These are phyloP conservation scores for Fusarium anthophilum DNA, from an alignment of 2,329 filamentous ascomycete species.

Conservation along the genomic window DNA sequence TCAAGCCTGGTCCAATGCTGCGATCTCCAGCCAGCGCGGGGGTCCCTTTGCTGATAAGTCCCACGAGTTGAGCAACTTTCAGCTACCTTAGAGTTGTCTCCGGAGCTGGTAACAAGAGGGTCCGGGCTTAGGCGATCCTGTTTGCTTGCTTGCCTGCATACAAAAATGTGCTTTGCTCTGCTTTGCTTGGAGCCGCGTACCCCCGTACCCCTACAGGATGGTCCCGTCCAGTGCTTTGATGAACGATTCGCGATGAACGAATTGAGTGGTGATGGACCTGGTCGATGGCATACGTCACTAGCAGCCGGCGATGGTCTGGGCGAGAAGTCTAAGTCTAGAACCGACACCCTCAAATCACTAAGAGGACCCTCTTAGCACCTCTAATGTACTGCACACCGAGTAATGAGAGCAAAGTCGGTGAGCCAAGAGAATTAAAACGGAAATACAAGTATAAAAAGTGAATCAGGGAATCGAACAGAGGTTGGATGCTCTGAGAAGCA, in stretches of 20 bases:
- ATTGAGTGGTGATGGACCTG: constrained; percentile 36
- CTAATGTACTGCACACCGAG: constrained; percentile 17
- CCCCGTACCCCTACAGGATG: not conserved
- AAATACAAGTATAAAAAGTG: constrained; percentile 2
- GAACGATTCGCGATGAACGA: constrained; percentile 26
- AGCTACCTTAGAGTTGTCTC: constrained; percentile 4
- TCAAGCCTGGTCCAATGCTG: constrained; percentile 29
- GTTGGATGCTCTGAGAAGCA: constrained; percentile 1
- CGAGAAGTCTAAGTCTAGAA: constrained; percentile 38
- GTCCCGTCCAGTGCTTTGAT: not conserved
- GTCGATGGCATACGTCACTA: constrained; percentile 41
- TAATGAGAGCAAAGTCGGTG: constrained; percentile 33
- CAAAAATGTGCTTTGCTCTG: not conserved
- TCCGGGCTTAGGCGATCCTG: not conserved
- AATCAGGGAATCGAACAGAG: constrained; percentile 20
- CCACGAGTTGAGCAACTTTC: constrained; percentile 1
- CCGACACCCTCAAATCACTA: constrained; percentile 35
- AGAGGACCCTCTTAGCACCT: constrained; percentile 26
- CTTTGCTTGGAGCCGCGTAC: constrained; percentile 7
- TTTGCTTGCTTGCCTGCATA: constrained; percentile 12
- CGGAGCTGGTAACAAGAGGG: constrained; percentile 19
- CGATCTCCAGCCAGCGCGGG: constrained; percentile 30
- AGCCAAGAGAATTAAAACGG: constrained; percentile 18
- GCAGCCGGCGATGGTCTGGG: constrained; percentile 31
- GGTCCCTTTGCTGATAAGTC: constrained; percentile 27